Conservation (phyloP, 164 flowering plant genomes). For the Nymphaea thermarum region DNA sequence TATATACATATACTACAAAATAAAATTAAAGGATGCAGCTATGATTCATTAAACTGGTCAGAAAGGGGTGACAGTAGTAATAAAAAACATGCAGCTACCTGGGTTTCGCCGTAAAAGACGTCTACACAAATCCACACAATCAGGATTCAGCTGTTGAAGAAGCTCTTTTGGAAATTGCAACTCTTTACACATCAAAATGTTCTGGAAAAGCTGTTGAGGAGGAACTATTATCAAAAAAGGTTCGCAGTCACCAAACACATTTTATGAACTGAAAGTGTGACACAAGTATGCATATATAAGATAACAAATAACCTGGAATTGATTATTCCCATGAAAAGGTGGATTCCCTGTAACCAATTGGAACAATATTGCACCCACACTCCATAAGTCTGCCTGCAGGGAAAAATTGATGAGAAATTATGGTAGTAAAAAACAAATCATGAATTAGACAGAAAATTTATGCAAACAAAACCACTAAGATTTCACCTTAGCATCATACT, state of each 20-base stretch:
- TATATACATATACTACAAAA: too few species aligned
- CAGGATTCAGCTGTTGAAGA: slow-evolving; percentile 30
- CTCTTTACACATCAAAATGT: slow-evolving; percentile 32
- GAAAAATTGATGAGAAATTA: background rate
- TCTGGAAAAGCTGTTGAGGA: slow-evolving; percentile 43
- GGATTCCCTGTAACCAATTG: slow-evolving; percentile 54
- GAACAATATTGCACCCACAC: slow-evolving; percentile 54
- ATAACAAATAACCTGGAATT: slow-evolving; percentile 29
- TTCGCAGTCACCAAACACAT: slow-evolving; percentile 1
- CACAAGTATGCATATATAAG: background rate
- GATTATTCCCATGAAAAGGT: slow-evolving; percentile 47
- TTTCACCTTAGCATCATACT: slow-evolving; percentile 56
- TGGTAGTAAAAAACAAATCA: background rate
- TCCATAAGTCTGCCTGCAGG: slow-evolving; percentile 64
- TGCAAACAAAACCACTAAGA: too few species aligned
- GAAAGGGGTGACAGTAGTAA: background rate
- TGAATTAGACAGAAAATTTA: background rate
- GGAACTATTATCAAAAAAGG: background rate
- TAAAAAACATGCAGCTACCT: slow-evolving; percentile 15
- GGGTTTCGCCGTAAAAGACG: slow-evolving; percentile 49
- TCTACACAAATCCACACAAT: slow-evolving; percentile 43
- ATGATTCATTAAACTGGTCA: too few species aligned
- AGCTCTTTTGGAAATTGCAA: slow-evolving; percentile 38
- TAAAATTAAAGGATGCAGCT: too few species aligned
- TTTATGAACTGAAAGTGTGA: background rate